Evolutionary conservation across 176 grass and related monocot genomes (phyloP).

Genomic region (Alopecurus myosuroides): DNA sequence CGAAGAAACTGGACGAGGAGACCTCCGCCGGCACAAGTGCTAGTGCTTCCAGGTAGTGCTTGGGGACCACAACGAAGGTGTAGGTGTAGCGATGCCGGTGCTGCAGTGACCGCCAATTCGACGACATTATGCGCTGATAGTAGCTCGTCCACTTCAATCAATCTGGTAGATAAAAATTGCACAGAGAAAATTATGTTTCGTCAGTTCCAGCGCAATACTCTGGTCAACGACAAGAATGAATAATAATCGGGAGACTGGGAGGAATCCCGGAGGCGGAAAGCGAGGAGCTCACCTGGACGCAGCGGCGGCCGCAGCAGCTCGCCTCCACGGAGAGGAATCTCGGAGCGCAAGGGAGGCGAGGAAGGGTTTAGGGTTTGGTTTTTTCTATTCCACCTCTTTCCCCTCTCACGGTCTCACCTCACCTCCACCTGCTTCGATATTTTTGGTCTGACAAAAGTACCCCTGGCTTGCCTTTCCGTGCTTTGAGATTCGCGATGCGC

Average conservation of each 20-base stretch:
- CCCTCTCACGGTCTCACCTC: neutral
- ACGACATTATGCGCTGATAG: constrained; percentile 48
- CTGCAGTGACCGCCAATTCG: constrained; percentile 90
- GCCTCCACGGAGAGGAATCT: neutral
- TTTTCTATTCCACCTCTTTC: neutral
- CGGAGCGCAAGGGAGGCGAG: neutral
- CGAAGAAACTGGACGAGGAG: constrained; percentile 45
- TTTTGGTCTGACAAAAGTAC: constrained; percentile 9
- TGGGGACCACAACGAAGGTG: constrained; percentile 77
- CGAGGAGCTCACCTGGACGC: neutral
- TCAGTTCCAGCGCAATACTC: neutral
- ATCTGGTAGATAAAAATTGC: constrained; percentile 9
- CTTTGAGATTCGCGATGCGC: constrained; percentile 18
- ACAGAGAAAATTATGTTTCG: neutral
- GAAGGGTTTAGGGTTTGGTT: constrained; percentile 34
- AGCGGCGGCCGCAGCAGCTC: neutral
- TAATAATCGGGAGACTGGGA: neutral
- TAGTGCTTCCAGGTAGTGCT: constrained; percentile 53
- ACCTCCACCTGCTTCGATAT: neutral
- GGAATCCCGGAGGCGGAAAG: neutral
- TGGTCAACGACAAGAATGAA: neutral
- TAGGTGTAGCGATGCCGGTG: constrained; percentile 89
- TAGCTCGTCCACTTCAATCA: constrained; percentile 1
- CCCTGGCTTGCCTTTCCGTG: neutral
- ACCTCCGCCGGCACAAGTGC: constrained; percentile 30